A percentile compares a stretch with the other conserved stretches of the same genome.
Evolutionary conservation across 2,329 filamentous ascomycete species (phyloP).

Genomic region (Fusarium sp.): DNA sequence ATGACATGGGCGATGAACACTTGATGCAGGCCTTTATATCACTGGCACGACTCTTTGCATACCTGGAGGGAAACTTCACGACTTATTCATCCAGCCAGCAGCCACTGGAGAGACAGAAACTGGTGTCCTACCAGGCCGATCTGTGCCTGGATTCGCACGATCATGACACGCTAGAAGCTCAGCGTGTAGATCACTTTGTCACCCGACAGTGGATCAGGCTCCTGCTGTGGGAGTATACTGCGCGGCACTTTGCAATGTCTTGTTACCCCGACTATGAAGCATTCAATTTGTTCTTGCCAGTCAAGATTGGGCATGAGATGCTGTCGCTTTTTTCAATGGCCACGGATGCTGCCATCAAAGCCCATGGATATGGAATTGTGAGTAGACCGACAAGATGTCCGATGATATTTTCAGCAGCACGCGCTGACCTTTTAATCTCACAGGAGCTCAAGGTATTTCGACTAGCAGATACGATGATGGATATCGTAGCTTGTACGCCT

Average conservation of each 20-base stretch:
- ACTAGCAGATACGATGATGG: conserved; percentile 45
- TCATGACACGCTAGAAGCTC: conserved; percentile 41
- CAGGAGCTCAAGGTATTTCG: conserved; percentile 49
- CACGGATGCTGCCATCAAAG: conserved; percentile 40
- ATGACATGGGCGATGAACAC: conserved; percentile 29
- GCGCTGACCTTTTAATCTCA: conserved; percentile 4
- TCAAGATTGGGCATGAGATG: conserved; percentile 48
- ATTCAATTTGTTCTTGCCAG: conserved; percentile 46
- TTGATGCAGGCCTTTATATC: conserved; percentile 42
- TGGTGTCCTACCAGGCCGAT: conserved; percentile 41
- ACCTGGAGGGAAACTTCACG: conserved; percentile 42
- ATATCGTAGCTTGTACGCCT: conserved; percentile 42
- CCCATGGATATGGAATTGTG: conserved; percentile 49
- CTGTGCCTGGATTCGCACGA: conserved; percentile 35
- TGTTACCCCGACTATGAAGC: conserved; percentile 44
- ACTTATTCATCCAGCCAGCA: conserved; percentile 33
- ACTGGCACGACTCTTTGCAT: conserved; percentile 45
- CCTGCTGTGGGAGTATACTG: conserved; percentile 49
- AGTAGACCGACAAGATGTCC: conserved; percentile 6
- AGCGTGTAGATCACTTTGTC: conserved; percentile 48
- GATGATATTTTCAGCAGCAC: fast-evolving
- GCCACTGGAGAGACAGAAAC: conserved; percentile 39
- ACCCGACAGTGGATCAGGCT: conserved; percentile 50
- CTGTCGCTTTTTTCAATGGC: conserved; percentile 45
- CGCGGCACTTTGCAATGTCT: conserved; percentile 48